A percentile compares a stretch with the other conserved stretches of the same genome.
Conservation (phyloP, 1,284 basidiomycete species). For the Sporisorium sorghi region DNA sequence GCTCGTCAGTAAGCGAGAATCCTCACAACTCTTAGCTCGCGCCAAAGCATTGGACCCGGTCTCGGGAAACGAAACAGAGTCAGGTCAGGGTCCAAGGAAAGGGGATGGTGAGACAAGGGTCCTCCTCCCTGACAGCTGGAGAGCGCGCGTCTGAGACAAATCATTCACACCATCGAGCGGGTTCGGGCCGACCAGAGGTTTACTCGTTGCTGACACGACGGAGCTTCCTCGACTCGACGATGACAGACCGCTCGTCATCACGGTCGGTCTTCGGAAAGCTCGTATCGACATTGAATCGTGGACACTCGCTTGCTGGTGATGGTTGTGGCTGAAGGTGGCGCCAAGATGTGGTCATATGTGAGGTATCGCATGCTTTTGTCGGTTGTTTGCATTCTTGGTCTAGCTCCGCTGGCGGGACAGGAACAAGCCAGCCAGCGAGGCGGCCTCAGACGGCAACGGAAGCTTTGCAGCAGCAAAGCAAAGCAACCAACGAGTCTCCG, state of each 20-base stretch:
- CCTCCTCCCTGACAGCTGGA: slow-evolving; percentile 1
- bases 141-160: neutral
- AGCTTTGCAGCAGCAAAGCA: too few relatives aligned
- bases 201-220: too few relatives aligned
- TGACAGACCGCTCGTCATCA: too few relatives aligned
- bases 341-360: slow-evolving; percentile 6
- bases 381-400: neutral
- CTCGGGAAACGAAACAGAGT: slow-evolving; percentile 6
- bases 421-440: too few relatives aligned
- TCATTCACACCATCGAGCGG: neutral
- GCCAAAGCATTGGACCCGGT: slow-evolving; percentile 1
- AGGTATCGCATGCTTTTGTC: slow-evolving; percentile 2
- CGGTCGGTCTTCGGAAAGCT: too few relatives aligned
- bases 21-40: neutral
- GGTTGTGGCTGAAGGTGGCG: slow-evolving; percentile 7
- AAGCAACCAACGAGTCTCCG: neutral
- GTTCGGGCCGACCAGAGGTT: neutral
- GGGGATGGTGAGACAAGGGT: slow-evolving; percentile 8
- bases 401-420: neutral
- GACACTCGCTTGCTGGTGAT: neutral
- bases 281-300: neutral
- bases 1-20: slow-evolving; percentile 1
- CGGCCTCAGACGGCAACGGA: neutral
- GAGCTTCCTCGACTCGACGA: neutral
- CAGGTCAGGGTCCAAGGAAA: slow-evolving; percentile 7